Percentiles rank a stretch among this genome's conserved stretches.
Evolutionary conservation across 306 rosid genomes (phyloP).

Genomic region (Purshia tridentata): DNA sequence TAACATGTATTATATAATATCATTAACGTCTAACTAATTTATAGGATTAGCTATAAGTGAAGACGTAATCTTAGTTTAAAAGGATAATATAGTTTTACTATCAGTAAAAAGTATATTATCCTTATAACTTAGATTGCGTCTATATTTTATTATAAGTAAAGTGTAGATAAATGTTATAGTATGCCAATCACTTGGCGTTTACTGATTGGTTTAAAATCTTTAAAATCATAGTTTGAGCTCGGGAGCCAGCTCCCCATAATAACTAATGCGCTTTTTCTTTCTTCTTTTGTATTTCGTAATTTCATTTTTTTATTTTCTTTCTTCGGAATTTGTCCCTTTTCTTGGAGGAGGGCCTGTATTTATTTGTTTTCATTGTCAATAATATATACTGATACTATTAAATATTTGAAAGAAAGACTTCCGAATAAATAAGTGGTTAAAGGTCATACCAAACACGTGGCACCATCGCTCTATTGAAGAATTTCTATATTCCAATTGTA

Average conservation of each 20-base stretch:
- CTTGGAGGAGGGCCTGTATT: too few relatives aligned
- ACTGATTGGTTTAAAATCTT: neutral
- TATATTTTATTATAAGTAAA: neutral
- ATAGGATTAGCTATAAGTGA: neutral
- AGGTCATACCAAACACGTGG: too few relatives aligned
- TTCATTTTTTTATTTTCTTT: too few relatives aligned
- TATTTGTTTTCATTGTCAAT: too few relatives aligned
- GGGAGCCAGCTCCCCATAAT: neutral
- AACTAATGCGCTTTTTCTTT: too few relatives aligned
- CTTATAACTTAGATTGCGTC: neutral
- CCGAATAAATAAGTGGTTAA: too few relatives aligned
- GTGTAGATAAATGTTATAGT: neutral
- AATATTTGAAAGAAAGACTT: too few relatives aligned
- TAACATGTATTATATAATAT: neutral
- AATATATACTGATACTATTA: too few relatives aligned
- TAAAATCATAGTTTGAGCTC: neutral
- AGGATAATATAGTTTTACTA: constrained; percentile 13
- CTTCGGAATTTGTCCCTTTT: too few relatives aligned
- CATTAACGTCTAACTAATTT: neutral
- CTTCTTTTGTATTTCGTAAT: too few relatives aligned
- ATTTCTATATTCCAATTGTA: too few relatives aligned
- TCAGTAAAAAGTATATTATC: constrained; percentile 5
- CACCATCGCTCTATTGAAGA: too few relatives aligned
- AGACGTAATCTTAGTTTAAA: constrained; percentile 5
- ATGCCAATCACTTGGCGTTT: constrained; percentile 5